These are phyloP conservation scores for Crithidia sp. DNA, from an alignment of 208 protist species.

Conservation along the genomic window DNA sequence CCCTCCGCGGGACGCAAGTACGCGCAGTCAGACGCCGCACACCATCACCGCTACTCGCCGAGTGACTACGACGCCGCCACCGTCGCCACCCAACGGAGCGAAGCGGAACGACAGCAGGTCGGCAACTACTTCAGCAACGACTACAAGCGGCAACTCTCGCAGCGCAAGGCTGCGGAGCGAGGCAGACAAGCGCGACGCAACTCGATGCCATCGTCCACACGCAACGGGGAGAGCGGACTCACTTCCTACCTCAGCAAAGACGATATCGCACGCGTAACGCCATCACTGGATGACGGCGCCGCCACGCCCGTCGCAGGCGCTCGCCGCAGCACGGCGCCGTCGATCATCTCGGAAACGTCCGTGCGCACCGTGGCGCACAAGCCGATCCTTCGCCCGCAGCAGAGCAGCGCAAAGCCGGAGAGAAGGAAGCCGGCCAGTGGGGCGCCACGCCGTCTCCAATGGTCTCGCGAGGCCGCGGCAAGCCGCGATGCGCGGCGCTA, in stretches of 20 bases:
- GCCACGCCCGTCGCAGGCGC: neutral
- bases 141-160: conserved; percentile 12
- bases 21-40: neutral
- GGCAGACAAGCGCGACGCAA: neutral
- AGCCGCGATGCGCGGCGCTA: too few species aligned
- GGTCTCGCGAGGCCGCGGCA: too few species aligned
- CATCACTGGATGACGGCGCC: too few species aligned
- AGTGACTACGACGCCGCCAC: neutral
- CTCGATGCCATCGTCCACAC: neutral
- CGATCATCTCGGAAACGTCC: conserved; percentile 10
- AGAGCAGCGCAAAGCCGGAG: too few species aligned
- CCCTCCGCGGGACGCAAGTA: neutral
- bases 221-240: neutral
- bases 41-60: neutral
- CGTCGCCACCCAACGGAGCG: neutral
- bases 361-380: conserved; percentile 19
- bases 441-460: too few species aligned
- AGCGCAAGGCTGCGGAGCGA: conserved; percentile 8
- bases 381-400: neutral
- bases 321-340: neutral
- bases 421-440: too few species aligned
- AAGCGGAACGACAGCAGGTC: conserved; percentile 1
- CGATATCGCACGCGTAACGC: neutral
- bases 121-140: conserved; percentile 24
- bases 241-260: conserved; percentile 6